Conservation (phyloP, 2,329 filamentous ascomycete species). For the Pseudogymnoascus sp. region DNA sequence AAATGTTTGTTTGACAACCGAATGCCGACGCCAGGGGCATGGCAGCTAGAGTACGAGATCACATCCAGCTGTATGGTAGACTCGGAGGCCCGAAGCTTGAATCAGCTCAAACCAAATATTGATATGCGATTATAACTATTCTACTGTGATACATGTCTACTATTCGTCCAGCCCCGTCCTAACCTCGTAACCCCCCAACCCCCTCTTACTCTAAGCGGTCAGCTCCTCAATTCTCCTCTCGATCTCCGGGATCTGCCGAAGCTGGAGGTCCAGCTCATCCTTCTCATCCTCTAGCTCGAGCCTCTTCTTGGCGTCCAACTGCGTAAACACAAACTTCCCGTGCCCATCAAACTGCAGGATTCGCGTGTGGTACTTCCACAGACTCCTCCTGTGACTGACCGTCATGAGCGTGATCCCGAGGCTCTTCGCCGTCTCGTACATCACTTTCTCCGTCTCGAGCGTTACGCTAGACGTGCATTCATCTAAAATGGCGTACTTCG, state of each 20-base stretch:
- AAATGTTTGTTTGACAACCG: background rate
- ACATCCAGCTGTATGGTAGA: background rate
- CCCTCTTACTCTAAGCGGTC: slow-evolving; percentile 37
- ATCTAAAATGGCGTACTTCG: slow-evolving; percentile 90
- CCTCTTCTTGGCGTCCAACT: slow-evolving; percentile 78
- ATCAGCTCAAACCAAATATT: slow-evolving; percentile 5
- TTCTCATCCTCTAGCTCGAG: slow-evolving; percentile 90
- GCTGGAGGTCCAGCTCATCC: slow-evolving; percentile 80
- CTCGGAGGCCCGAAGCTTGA: background rate
- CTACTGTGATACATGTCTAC: slow-evolving; percentile 6
- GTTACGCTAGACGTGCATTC: slow-evolving; percentile 97
- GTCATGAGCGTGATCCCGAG: slow-evolving; percentile 95
- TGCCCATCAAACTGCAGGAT: slow-evolving; percentile 97
- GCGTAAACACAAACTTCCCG: slow-evolving; percentile 83
- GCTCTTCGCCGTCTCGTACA: slow-evolving; percentile 94
- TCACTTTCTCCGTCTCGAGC: slow-evolving; percentile 84
- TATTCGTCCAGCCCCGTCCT: background rate
- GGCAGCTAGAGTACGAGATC: background rate
- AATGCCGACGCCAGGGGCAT: background rate
- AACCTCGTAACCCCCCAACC: background rate
- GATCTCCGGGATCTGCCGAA: slow-evolving; percentile 81
- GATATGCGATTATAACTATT: slow-evolving; percentile 3
- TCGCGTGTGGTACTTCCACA: slow-evolving; percentile 94
- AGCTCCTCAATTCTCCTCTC: slow-evolving; percentile 79
- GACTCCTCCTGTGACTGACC: slow-evolving; percentile 78